These are phyloP conservation scores for Verticillium dahliae DNA, from an alignment of 2,329 filamentous ascomycete genomes.

Conservation along the genomic window DNA sequence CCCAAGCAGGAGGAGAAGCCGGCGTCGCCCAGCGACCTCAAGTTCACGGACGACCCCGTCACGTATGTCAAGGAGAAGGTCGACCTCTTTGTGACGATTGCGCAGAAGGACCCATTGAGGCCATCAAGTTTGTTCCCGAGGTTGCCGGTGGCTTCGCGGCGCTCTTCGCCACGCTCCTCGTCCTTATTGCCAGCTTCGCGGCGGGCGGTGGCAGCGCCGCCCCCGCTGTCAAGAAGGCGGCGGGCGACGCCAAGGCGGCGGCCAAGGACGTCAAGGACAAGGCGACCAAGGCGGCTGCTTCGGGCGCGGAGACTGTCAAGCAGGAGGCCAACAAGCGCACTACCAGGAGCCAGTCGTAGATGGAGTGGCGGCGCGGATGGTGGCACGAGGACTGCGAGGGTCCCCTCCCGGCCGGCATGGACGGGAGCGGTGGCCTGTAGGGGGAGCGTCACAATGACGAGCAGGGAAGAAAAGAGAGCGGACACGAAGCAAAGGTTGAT, in stretches of 20 bases:
- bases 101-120: constrained; percentile 72
- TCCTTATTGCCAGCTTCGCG: constrained; percentile 62
- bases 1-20: constrained; percentile 65
- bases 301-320: constrained; percentile 68
- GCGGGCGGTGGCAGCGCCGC: constrained; percentile 57
- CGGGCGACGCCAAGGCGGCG: constrained; percentile 59
- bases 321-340: constrained; percentile 60
- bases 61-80: constrained; percentile 87
- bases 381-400: not conserved
- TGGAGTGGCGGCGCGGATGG: constrained; percentile 5
- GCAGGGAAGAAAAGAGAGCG: not conserved
- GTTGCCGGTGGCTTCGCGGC: constrained; percentile 75
- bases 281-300: constrained; percentile 50
- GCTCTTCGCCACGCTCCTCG: constrained; percentile 61
- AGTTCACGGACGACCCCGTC: constrained; percentile 87
- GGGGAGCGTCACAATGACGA: not conserved
- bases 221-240: constrained; percentile 68
- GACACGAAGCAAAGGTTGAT: not conserved
- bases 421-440: too few relatives aligned
- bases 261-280: constrained; percentile 72
- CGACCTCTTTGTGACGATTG: constrained; percentile 81
- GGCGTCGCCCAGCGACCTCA: constrained; percentile 68
- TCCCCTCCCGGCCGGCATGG: not conserved
- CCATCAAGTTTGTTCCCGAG: constrained; percentile 85
- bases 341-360: constrained; percentile 49